Evolutionary conservation across 1,284 basidiomycete genomes (phyloP).

Genomic region (Mixia osmundae): DNA sequence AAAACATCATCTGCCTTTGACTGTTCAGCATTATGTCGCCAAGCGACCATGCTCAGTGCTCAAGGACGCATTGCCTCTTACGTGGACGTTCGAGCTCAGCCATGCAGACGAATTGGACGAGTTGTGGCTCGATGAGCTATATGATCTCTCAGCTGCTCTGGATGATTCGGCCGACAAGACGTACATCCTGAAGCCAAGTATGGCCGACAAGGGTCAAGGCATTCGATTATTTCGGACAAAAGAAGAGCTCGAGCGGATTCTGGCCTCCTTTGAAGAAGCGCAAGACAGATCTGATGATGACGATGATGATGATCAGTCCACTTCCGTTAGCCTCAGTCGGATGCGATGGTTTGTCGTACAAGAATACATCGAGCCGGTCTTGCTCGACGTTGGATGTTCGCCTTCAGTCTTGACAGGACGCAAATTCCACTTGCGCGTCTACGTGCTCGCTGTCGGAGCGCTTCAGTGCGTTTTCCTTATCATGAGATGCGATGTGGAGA

Average conservation of each 20-base stretch:
- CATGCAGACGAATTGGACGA: slow-evolving; percentile 92
- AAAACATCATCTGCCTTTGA: slow-evolving; percentile 73
- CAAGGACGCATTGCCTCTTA: slow-evolving; percentile 38
- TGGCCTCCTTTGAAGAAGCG: slow-evolving; percentile 54
- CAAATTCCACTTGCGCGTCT: slow-evolving; percentile 82
- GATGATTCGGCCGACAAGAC: slow-evolving; percentile 29
- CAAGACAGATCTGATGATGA: slow-evolving; percentile 24
- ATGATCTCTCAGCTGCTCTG: slow-evolving; percentile 49
- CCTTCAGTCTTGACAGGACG: slow-evolving; percentile 23
- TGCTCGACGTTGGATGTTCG: slow-evolving; percentile 60
- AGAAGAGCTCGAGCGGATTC: slow-evolving; percentile 47
- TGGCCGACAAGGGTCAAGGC: slow-evolving; percentile 89
- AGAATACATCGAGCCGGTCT: slow-evolving; percentile 58
- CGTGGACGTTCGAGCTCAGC: slow-evolving; percentile 70
- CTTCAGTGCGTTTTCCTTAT: slow-evolving; percentile 30
- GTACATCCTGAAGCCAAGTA: slow-evolving; percentile 92
- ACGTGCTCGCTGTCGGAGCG: slow-evolving; percentile 47
- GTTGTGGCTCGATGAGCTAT: slow-evolving; percentile 76
- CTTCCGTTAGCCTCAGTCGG: slow-evolving; percentile 39
- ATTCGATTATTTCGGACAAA: slow-evolving; percentile 72
- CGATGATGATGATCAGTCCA: slow-evolving; percentile 19
- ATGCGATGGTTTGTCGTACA: slow-evolving; percentile 92
- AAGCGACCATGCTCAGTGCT: slow-evolving; percentile 42
- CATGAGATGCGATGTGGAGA: neutral
- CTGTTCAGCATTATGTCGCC: slow-evolving; percentile 44